These are phyloP conservation scores for Halenospora varia DNA, from an alignment of 495 filamentous ascomycete species.

Conservation along the genomic window DNA sequence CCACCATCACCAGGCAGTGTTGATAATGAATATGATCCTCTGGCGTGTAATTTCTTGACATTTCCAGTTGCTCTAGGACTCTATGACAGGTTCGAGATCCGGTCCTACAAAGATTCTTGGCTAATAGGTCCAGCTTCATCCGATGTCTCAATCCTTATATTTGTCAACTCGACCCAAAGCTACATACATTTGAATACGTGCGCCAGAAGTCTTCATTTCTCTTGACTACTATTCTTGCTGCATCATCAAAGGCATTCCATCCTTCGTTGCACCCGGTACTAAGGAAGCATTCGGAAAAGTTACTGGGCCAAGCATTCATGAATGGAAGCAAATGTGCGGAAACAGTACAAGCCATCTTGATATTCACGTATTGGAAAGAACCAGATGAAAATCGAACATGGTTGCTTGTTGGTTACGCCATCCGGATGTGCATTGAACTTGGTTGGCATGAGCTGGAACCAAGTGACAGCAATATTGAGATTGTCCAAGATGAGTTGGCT, in stretches of 20 bases:
- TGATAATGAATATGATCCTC: conserved; percentile 5
- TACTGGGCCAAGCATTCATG: conserved; percentile 18
- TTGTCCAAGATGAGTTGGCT: conserved; percentile 6
- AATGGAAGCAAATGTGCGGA: conserved; percentile 22
- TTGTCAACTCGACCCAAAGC: conserved; percentile 23
- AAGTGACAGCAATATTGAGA: neutral
- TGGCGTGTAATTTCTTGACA: conserved; percentile 8
- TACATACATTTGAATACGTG: conserved; percentile 24
- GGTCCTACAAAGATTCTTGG: neutral
- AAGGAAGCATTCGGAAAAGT: conserved; percentile 18
- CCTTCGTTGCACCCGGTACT: conserved; percentile 19
- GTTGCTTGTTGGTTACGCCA: conserved; percentile 24
- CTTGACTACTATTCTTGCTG: conserved; percentile 18
- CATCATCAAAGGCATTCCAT: conserved; percentile 24
- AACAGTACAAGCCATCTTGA: conserved; percentile 20
- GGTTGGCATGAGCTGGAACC: conserved; percentile 23
- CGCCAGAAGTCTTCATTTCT: conserved; percentile 24
- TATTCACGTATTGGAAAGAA: conserved; percentile 29
- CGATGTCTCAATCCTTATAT: conserved; percentile 24
- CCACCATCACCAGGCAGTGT: neutral
- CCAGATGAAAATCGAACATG: conserved; percentile 25
- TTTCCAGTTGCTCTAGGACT: conserved; percentile 18
- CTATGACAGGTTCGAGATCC: conserved; percentile 17
- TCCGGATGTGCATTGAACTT: conserved; percentile 25
- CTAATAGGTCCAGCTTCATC: conserved; percentile 23